Evolutionary conservation across 208 protist species (phyloP).

Genomic region (Acanthamoeba royreba): DNA sequence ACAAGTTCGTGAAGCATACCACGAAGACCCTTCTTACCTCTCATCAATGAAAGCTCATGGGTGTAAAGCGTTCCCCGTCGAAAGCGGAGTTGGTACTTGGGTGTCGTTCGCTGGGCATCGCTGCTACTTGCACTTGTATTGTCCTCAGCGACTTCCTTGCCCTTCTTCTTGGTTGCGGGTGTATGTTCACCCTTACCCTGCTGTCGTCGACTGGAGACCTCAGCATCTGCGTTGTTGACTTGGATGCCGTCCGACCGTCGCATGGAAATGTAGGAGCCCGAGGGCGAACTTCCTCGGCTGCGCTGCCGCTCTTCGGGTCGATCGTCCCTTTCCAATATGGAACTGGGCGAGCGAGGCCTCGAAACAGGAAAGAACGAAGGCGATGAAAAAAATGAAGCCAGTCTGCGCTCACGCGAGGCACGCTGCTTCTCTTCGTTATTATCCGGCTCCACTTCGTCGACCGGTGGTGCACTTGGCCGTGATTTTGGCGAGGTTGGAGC

Average conservation of each 20-base stretch:
- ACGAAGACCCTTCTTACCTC: background rate
- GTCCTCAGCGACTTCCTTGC: background rate
- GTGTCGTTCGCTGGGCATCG: too few relatives aligned
- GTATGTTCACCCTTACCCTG: too few relatives aligned
- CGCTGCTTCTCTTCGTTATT: background rate
- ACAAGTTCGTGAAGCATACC: conserved; percentile 19
- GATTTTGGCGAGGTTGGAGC: background rate
- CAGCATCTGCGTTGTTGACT: too few relatives aligned
- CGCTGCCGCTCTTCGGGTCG: background rate
- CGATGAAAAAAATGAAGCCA: background rate
- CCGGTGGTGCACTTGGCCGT: background rate
- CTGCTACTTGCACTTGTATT: background rate
- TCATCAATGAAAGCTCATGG: background rate
- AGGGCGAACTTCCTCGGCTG: background rate
- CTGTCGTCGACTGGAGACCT: too few relatives aligned
- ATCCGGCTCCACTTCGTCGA: background rate
- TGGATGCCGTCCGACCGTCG: too few relatives aligned
- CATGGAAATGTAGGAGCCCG: too few relatives aligned
- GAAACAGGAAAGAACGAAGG: background rate
- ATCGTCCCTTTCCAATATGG: conserved; percentile 3
- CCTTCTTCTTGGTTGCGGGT: background rate
- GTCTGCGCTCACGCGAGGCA: background rate
- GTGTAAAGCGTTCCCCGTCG: background rate
- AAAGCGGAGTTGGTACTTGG: background rate
- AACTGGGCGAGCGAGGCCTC: background rate